phyloP scores from a whole-genome alignment of 2,329 filamentous ascomycete species.

The Colletotrichum salicis region DNA sequence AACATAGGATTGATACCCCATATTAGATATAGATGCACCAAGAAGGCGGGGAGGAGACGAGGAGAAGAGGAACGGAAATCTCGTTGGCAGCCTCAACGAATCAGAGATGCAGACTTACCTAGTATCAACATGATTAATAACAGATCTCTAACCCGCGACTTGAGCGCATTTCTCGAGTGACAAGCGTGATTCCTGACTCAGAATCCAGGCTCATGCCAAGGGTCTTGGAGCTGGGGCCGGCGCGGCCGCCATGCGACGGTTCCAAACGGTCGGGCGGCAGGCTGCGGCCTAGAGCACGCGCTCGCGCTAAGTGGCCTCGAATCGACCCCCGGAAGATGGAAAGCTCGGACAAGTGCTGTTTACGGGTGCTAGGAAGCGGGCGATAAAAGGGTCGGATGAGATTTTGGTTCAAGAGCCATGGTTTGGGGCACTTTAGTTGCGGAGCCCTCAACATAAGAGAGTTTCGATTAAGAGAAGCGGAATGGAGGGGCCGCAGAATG shows the following conservation, averaged over 20 bases:
- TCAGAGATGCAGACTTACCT: neutral
- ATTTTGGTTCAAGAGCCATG: conserved; percentile 7
- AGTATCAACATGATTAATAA: neutral
- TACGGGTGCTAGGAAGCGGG: neutral
- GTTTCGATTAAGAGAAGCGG: conserved; percentile 8
- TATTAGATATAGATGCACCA: neutral
- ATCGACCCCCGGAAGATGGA: neutral
- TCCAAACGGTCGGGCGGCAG: conserved; percentile 18
- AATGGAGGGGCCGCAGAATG: neutral
- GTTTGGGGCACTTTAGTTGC: neutral
- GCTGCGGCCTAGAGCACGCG: conserved; percentile 1
- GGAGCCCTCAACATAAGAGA: conserved; percentile 5
- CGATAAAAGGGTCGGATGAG: neutral
- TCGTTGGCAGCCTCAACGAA: neutral
- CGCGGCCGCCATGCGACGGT: conserved; percentile 20
- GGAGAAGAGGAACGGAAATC: neutral
- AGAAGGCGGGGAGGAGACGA: neutral
- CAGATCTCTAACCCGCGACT: conserved; percentile 1
- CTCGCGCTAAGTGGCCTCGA: neutral
- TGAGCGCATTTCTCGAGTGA: neutral
- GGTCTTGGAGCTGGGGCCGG: neutral
- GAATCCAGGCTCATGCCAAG: conserved; percentile 20
- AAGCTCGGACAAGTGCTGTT: neutral
- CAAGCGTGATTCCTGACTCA: conserved; percentile 13
- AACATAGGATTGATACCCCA: neutral